Conservation (phyloP, 2,329 filamentous ascomycete species). For the Lasiodiplodia citricola region DNA sequence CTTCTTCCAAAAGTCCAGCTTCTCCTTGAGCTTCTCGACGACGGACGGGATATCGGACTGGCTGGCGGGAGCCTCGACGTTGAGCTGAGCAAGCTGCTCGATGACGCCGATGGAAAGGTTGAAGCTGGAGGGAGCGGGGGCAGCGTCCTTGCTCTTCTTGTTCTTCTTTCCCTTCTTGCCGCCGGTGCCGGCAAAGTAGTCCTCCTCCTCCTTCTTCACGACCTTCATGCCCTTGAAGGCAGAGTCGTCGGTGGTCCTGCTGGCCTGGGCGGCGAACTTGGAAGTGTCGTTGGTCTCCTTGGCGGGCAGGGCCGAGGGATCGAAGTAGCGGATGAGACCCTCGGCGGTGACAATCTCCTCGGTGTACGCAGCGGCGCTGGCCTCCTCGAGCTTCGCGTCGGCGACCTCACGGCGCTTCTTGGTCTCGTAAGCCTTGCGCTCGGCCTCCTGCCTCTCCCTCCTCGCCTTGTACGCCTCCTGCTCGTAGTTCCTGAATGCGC, state of each 20-base stretch:
- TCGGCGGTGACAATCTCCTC: constrained; percentile 92
- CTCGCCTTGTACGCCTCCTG: constrained; percentile 78
- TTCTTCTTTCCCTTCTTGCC: constrained; percentile 90
- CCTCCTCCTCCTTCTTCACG: constrained; percentile 84
- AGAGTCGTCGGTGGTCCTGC: constrained; percentile 83
- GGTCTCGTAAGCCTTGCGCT: constrained; percentile 75
- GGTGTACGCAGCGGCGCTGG: constrained; percentile 83
- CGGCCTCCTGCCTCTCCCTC: constrained; percentile 78
- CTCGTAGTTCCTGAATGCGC: constrained; percentile 83
- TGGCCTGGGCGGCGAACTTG: constrained; percentile 73
- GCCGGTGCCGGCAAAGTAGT: constrained; percentile 75
- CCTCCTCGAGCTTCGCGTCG: constrained; percentile 77
- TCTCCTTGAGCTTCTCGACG: constrained; percentile 88
- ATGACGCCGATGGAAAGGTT: constrained; percentile 90
- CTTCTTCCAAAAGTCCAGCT: constrained; percentile 88
- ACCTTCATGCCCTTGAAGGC: constrained; percentile 84
- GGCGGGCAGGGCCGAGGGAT: constrained; percentile 68
- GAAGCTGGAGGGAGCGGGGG: constrained; percentile 66
- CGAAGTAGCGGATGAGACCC: constrained; percentile 87
- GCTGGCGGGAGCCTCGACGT: constrained; percentile 86
- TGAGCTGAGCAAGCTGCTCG: constrained; percentile 83
- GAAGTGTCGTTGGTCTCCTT: constrained; percentile 70
- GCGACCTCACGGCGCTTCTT: constrained; percentile 78
- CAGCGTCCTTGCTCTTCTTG: constrained; percentile 68
- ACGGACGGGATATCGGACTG: constrained; percentile 79